Conservation (phyloP, 106 monocot species). For the Phalaenopsis equestris region DNA sequence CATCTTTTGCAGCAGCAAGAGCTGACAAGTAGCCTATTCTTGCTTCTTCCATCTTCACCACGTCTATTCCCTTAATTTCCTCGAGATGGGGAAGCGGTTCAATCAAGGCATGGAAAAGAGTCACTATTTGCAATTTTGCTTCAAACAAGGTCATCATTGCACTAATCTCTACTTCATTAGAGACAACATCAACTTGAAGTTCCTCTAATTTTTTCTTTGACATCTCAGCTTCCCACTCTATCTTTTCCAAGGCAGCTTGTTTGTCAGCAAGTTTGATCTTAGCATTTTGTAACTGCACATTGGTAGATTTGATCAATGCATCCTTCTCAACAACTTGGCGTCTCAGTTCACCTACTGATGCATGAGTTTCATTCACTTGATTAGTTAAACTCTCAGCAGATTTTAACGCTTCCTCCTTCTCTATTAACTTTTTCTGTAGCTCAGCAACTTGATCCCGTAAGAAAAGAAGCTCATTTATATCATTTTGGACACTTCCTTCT, state of each 20-base stretch:
- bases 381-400: slow-evolving; percentile 42
- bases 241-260: slow-evolving; percentile 73
- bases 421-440: slow-evolving; percentile 44
- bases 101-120: slow-evolving; percentile 23
- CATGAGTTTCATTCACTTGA: slow-evolving; percentile 38
- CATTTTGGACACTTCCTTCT: slow-evolving; percentile 30
- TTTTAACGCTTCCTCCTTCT: slow-evolving; percentile 74
- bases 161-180: slow-evolving; percentile 51
- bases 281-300: slow-evolving; percentile 56
- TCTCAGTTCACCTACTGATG: slow-evolving; percentile 42
- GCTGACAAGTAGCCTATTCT: slow-evolving; percentile 48
- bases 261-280: slow-evolving; percentile 94
- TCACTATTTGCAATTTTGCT: slow-evolving; percentile 37
- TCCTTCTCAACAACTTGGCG: slow-evolving; percentile 54
- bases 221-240: slow-evolving; percentile 68
- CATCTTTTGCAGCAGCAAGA: slow-evolving; percentile 65
- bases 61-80: slow-evolving; percentile 31
- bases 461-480: slow-evolving; percentile 41
- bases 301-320: slow-evolving; percentile 49
- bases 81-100: slow-evolving; percentile 35
- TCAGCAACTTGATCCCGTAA: slow-evolving; percentile 59
- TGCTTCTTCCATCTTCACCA: slow-evolving; percentile 70
- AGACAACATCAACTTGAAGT: slow-evolving; percentile 47
- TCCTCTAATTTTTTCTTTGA: slow-evolving; percentile 65
- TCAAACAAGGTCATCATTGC: slow-evolving; percentile 52